Conservation (phyloP, 345 rosid species). For the Passiflora organensis region DNA sequence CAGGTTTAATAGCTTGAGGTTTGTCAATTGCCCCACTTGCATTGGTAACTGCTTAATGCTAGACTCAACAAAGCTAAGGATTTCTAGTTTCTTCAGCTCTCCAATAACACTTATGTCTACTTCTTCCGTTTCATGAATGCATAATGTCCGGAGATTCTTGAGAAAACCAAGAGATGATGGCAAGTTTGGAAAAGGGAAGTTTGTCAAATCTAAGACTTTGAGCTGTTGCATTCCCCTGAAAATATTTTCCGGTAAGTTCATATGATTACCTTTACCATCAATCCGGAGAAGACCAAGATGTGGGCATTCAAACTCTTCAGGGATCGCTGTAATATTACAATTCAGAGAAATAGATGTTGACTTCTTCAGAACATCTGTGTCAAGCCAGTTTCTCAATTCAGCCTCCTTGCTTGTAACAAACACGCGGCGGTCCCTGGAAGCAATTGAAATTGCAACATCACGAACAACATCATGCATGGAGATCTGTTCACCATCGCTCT, state of each 20-base stretch:
- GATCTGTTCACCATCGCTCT: not conserved
- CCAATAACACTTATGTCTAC: slow-evolving; percentile 7
- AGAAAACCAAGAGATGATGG: slow-evolving; percentile 9
- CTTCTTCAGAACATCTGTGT: not conserved
- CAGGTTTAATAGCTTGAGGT: slow-evolving; percentile 17
- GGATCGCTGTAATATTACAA: slow-evolving; percentile 2
- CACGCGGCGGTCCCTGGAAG: not conserved
- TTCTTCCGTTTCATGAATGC: not conserved
- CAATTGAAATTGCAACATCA: slow-evolving; percentile 19
- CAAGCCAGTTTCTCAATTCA: slow-evolving; percentile 1
- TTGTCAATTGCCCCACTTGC: slow-evolving; percentile 15
- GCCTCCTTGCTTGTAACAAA: slow-evolving; percentile 1
- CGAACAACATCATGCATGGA: slow-evolving; percentile 31
- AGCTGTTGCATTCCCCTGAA: slow-evolving; percentile 16
- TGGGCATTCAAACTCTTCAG: slow-evolving; percentile 6
- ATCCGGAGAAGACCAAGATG: slow-evolving; percentile 10
- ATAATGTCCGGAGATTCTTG: slow-evolving; percentile 6
- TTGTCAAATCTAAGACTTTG: slow-evolving; percentile 15
- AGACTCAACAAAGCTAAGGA: slow-evolving; percentile 12
- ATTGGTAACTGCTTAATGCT: slow-evolving; percentile 7
- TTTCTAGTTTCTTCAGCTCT: slow-evolving; percentile 10
- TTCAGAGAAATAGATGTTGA: not conserved
- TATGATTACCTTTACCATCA: not conserved
- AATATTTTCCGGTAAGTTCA: slow-evolving; percentile 3
- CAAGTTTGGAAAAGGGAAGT: not conserved